phyloP scores from a whole-genome alignment of 208 protist genomes.

The Leishmania gerbilli region DNA sequence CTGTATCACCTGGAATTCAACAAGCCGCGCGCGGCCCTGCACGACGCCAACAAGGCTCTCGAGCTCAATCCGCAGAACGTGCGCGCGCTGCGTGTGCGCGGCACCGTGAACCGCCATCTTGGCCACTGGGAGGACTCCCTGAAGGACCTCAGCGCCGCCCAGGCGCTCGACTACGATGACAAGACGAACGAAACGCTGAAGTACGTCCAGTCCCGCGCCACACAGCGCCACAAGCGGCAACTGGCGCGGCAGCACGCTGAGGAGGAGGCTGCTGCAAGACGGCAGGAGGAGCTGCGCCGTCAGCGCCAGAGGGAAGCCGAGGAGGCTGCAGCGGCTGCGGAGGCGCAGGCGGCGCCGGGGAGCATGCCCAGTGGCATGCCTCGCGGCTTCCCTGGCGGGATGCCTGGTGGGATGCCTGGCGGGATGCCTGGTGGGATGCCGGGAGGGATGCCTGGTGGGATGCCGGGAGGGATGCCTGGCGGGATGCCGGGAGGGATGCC shows the following conservation, averaged over 20 bases:
- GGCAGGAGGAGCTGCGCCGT: constrained; percentile 40
- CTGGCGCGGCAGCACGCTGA: constrained; percentile 41
- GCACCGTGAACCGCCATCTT: constrained; percentile 67
- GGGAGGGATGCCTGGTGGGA: constrained; percentile 39
- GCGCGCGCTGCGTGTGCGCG: constrained; percentile 71
- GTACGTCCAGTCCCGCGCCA: constrained; percentile 49
- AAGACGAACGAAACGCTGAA: constrained; percentile 43
- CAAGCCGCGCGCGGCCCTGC: constrained; percentile 55
- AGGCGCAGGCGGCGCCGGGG: constrained; percentile 22
- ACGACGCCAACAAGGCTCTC: constrained; percentile 64
- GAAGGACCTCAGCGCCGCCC: constrained; percentile 68
- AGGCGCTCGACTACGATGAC: constrained; percentile 84
- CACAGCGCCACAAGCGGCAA: constrained; percentile 34
- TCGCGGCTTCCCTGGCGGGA: constrained; percentile 41
- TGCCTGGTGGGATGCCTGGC: constrained; percentile 48
- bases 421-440: constrained; percentile 57
- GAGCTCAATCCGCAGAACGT: constrained; percentile 73
- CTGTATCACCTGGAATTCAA: constrained; percentile 59
- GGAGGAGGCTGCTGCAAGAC: constrained; percentile 38
- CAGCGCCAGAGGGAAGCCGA: constrained; percentile 50
- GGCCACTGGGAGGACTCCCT: constrained; percentile 67
- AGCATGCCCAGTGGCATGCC: constrained; percentile 53
- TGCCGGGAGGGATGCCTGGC: constrained; percentile 44
- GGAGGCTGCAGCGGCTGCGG: constrained; percentile 32
- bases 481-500: constrained; percentile 52